phyloP scores from a whole-genome alignment of 2,329 filamentous ascomycete species.

The Rutstroemia sp. region DNA sequence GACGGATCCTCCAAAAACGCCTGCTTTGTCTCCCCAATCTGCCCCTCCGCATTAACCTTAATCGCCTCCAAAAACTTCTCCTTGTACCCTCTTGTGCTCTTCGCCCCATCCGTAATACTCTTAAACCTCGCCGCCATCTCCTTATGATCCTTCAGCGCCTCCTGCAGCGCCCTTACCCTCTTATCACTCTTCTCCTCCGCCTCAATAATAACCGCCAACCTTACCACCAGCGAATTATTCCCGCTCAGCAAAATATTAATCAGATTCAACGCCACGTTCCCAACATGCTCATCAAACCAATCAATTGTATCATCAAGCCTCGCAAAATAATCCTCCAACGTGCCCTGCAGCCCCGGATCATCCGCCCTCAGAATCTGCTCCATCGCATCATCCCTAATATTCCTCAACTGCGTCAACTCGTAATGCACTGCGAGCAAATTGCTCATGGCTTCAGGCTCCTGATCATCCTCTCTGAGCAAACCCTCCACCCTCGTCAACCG shows the following conservation, averaged over 20 bases:
- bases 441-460: conserved; percentile 81
- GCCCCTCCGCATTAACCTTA: conserved; percentile 51
- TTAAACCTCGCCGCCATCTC: conserved; percentile 91
- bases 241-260: conserved; percentile 81
- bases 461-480: conserved; percentile 76
- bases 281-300: conserved; percentile 94
- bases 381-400: conserved; percentile 94
- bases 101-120: conserved; percentile 88
- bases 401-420: conserved; percentile 82
- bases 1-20: conserved; percentile 78
- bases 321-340: conserved; percentile 83
- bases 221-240: conserved; percentile 83
- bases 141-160: conserved; percentile 91
- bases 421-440: conserved; percentile 87
- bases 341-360: conserved; percentile 68
- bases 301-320: conserved; percentile 80
- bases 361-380: conserved; percentile 81
- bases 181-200: conserved; percentile 96
- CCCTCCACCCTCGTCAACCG: conserved; percentile 68
- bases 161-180: conserved; percentile 82
- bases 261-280: conserved; percentile 79
- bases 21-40: conserved; percentile 54
- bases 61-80: conserved; percentile 80
- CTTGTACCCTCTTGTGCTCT: conserved; percentile 91
- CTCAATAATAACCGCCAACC: conserved; percentile 85